Evolutionary conservation across 106 monocot species (phyloP).

Genomic region (Dendrobium huoshanense): DNA sequence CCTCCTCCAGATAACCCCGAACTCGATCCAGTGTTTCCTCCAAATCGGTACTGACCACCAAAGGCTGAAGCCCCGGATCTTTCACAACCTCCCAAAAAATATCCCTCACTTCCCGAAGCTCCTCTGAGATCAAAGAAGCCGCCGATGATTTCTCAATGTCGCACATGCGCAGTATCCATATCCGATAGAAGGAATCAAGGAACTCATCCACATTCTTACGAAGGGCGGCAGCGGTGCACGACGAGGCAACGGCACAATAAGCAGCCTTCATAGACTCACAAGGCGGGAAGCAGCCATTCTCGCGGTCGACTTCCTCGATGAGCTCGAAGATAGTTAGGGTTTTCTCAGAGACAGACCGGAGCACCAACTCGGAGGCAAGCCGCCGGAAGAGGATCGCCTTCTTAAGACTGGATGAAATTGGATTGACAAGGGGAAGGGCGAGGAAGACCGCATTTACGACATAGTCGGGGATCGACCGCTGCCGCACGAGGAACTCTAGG

Average conservation of each 20-base stretch:
- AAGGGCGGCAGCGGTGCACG: not conserved
- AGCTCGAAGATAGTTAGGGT: conserved; percentile 4
- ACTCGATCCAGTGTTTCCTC: conserved; percentile 2
- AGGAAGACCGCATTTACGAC: conserved; percentile 4
- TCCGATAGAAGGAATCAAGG: not conserved
- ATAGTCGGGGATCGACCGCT: not conserved
- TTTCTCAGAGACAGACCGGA: conserved; percentile 1
- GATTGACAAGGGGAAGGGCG: not conserved
- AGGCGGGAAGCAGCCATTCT: not conserved
- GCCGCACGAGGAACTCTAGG: not conserved
- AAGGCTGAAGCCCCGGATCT: not conserved
- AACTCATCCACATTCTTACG: not conserved
- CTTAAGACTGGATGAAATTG: not conserved
- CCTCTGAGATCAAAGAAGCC: not conserved
- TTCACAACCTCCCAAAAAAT: conserved; percentile 3
- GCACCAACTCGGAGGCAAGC: not conserved
- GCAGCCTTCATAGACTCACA: conserved; percentile 3
- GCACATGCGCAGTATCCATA: conserved; percentile 1
- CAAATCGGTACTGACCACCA: not conserved
- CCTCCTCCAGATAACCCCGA: conserved; percentile 7
- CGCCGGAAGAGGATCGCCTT: not conserved
- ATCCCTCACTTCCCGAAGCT: conserved; percentile 9
- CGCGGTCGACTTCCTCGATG: conserved; percentile 10
- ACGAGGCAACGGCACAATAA: conserved; percentile 3
- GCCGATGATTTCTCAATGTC: conserved; percentile 7